Evolutionary conservation across 768 basidiomycete species (phyloP).

Genomic region (Leccinum truebloodii): DNA sequence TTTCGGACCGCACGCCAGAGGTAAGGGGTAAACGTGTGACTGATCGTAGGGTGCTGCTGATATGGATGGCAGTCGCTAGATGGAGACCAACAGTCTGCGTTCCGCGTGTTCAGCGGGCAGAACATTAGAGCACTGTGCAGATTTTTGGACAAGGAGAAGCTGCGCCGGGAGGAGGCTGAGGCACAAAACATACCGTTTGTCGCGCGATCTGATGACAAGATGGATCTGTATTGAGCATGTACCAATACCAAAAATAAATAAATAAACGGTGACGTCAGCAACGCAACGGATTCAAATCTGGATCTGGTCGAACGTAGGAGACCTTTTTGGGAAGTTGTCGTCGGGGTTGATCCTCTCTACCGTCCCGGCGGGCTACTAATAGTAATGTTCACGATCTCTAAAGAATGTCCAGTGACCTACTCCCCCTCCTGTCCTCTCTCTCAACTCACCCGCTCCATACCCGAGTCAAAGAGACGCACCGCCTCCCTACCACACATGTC

Average conservation of each 20-base stretch:
- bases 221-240: conserved; percentile 53
- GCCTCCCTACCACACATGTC: conserved; percentile 45
- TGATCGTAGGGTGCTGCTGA: conserved; percentile 11
- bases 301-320: conserved; percentile 1
- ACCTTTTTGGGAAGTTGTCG: conserved; percentile 12
- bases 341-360: background rate
- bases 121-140: conserved; percentile 61
- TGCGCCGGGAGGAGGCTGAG: conserved; percentile 59
- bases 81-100: conserved; percentile 64
- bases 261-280: conserved; percentile 16
- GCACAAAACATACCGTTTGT: conserved; percentile 57
- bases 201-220: conserved; percentile 62
- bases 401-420: conserved; percentile 3
- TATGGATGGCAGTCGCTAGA: conserved; percentile 53
- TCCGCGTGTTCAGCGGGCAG: conserved; percentile 76
- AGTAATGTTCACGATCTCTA: conserved; percentile 6
- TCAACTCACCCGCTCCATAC: background rate
- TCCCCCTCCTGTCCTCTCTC: background rate
- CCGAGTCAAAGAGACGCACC: conserved; percentile 27
- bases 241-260: background rate
- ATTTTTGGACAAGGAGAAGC: conserved; percentile 73
- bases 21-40: conserved; percentile 39
- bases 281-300: conserved; percentile 11
- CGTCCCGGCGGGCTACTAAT: background rate
- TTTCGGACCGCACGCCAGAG: conserved; percentile 70